phyloP scores from a whole-genome alignment of 163 green algal species.

The Botryococcus braunii region DNA sequence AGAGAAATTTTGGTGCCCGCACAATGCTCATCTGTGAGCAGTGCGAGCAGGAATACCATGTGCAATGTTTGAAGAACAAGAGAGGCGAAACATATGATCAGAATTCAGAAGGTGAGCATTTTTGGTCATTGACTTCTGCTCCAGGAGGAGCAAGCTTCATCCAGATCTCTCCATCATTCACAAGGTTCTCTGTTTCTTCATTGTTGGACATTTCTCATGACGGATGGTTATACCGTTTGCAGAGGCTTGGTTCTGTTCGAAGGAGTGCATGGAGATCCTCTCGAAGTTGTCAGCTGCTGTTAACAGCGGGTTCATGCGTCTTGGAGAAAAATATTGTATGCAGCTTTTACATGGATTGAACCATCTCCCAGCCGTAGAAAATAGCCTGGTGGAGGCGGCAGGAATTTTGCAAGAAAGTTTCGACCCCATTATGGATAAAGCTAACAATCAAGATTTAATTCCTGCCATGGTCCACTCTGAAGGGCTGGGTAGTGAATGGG shows the following conservation, averaged over 20 bases:
- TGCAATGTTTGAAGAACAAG: too few species aligned
- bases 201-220: background rate
- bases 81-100: too few species aligned
- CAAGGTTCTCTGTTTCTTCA: background rate
- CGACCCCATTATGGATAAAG: constrained; percentile 83
- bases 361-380: too few species aligned
- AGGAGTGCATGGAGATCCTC: constrained; percentile 46
- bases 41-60: constrained; percentile 94
- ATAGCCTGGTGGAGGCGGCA: constrained; percentile 33
- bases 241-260: constrained; percentile 68
- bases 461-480: constrained; percentile 74
- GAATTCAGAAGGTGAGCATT: too few species aligned
- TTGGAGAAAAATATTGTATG: constrained; percentile 30
- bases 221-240: too few species aligned
- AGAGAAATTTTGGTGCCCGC: constrained; percentile 67
- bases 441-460: constrained; percentile 72
- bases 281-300: constrained; percentile 27
- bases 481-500: constrained; percentile 38
- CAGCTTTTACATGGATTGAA: constrained; percentile 58
- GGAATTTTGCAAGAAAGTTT: constrained; percentile 78
- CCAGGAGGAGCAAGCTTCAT: too few species aligned
- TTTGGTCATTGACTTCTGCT: too few species aligned
- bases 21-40: constrained; percentile 95
- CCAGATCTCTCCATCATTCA: too few species aligned
- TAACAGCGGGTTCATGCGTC: constrained; percentile 11